These are phyloP conservation scores for Backusella psychrophila DNA, from an alignment of 192 early-diverging fungal genomes.

Conservation along the genomic window DNA sequence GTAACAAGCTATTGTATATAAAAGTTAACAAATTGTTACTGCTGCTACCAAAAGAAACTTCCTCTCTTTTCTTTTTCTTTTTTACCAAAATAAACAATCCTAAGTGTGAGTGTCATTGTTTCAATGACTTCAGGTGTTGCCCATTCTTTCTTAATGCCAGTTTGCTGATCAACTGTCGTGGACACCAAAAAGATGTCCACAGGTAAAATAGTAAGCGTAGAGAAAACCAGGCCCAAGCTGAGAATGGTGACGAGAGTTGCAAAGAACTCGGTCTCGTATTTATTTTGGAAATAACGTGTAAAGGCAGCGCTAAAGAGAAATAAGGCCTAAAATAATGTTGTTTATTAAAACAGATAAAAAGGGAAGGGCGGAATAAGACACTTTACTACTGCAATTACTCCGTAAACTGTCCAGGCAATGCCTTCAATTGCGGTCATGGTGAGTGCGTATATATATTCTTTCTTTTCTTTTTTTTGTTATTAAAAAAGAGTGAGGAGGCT, in stretches of 20 bases:
- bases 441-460: not conserved
- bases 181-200: slow-evolving; percentile 63
- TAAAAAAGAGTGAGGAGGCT: not conserved
- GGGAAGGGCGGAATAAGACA: not conserved
- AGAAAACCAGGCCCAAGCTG: slow-evolving; percentile 45
- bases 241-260: slow-evolving; percentile 50
- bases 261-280: slow-evolving; percentile 46
- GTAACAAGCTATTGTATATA: slow-evolving; percentile 39
- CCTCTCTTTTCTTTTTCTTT: not conserved
- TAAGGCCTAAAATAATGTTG: slow-evolving; percentile 27
- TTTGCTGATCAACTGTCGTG: slow-evolving; percentile 43
- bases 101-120: slow-evolving; percentile 36
- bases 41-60: not conserved
- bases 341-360: not conserved
- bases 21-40: not conserved
- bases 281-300: slow-evolving; percentile 51
- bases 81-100: slow-evolving; percentile 49
- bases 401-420: slow-evolving; percentile 48
- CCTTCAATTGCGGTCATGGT: slow-evolving; percentile 35
- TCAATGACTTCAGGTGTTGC: slow-evolving; percentile 49
- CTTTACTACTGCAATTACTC: slow-evolving; percentile 42
- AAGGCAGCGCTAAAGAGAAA: slow-evolving; percentile 48
- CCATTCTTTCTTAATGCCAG: slow-evolving; percentile 57
- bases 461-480: not conserved
- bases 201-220: slow-evolving; percentile 49